Percentiles rank a stretch among this genome's conserved stretches.
phyloP scores from a whole-genome alignment of 208 protist genomes.

The Naegleria lovaniensis region DNA sequence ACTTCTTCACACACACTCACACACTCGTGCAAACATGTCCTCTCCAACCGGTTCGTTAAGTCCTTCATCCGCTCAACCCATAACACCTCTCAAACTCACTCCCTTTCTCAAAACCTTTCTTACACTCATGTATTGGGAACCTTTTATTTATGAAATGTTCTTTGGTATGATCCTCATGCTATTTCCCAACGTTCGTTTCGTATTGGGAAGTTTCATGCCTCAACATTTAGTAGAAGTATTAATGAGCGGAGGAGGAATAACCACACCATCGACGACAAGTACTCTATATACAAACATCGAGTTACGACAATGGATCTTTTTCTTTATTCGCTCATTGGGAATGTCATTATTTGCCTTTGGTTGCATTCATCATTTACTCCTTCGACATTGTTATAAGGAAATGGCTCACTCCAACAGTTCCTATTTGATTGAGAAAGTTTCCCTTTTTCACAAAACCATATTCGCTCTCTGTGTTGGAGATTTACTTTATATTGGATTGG shows the following conservation, averaged over 20 bases:
- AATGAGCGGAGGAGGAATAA: too few species aligned
- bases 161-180: background rate
- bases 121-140: background rate
- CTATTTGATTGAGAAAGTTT: background rate
- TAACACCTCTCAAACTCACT: too few species aligned
- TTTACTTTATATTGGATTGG: background rate
- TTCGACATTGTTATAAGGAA: background rate
- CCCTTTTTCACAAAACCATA: background rate
- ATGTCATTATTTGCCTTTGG: background rate
- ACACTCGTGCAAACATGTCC: too few species aligned
- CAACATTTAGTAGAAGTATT: background rate
- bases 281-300: background rate
- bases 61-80: too few species aligned
- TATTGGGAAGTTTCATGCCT: background rate
- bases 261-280: background rate
- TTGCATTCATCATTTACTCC: background rate
- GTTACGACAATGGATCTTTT: background rate
- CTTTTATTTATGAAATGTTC: background rate
- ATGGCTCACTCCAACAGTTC: background rate
- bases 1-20: too few species aligned
- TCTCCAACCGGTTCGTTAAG: too few species aligned
- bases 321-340: background rate
- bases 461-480: background rate
- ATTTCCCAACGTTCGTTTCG: background rate
- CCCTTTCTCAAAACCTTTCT: background rate